These are phyloP conservation scores for Arabidopsis lyrata DNA, from an alignment of 441 rosid species.

Conservation along the genomic window DNA sequence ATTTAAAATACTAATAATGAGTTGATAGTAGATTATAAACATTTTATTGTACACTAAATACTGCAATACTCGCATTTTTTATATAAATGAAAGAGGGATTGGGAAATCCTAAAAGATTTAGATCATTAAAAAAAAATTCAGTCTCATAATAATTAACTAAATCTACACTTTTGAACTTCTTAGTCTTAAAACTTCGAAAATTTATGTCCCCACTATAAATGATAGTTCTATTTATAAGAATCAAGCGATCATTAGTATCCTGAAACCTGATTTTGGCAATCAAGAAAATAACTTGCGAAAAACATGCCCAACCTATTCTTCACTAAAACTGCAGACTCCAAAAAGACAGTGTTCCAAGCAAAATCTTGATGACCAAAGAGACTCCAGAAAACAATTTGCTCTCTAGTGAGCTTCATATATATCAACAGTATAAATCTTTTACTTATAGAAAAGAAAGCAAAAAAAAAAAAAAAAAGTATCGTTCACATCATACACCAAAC, in stretches of 20 bases:
- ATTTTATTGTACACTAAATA: too few species aligned
- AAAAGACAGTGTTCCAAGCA: not conserved
- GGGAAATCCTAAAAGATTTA: too few species aligned
- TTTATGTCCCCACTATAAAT: too few species aligned
- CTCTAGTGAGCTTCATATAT: not conserved
- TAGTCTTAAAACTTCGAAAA: too few species aligned
- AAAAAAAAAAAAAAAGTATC: not conserved
- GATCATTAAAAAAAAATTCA: too few species aligned
- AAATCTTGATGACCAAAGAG: conserved; percentile 6
- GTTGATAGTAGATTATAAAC: too few species aligned
- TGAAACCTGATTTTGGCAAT: not conserved
- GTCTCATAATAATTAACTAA: too few species aligned
- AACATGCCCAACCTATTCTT: not conserved
- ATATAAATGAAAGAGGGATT: too few species aligned
- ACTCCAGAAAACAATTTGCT: conserved; percentile 4
- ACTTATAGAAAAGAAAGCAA: not conserved
- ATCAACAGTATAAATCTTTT: not conserved
- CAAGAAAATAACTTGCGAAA: not conserved
- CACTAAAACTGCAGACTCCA: not conserved
- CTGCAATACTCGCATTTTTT: too few species aligned
- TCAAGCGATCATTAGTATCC: not conserved
- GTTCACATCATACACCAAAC: not conserved
- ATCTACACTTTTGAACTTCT: too few species aligned
- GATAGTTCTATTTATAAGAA: not conserved
- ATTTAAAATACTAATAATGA: too few species aligned